Conservation (phyloP, 495 filamentous ascomycete genomes). For the Tuber umbilicatum region DNA sequence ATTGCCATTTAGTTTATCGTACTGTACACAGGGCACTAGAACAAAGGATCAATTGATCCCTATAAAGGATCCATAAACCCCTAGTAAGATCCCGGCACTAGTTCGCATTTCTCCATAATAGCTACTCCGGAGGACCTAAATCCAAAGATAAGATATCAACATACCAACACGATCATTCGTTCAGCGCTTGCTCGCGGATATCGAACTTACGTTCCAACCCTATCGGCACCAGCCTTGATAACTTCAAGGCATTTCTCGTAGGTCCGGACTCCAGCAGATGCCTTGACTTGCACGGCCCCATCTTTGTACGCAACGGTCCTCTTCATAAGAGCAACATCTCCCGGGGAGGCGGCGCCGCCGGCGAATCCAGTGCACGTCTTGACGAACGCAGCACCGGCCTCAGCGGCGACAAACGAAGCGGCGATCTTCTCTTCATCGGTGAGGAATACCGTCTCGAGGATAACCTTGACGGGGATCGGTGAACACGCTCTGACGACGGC, state of each 20-base stretch:
- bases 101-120: conserved; percentile 29
- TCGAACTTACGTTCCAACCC: conserved; percentile 53
- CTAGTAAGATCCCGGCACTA: conserved; percentile 30
- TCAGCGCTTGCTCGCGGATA: conserved; percentile 5
- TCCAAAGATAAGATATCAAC: not conserved
- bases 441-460: conserved; percentile 60
- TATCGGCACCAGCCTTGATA: conserved; percentile 58
- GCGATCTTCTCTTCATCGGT: conserved; percentile 53
- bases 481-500: conserved; percentile 51
- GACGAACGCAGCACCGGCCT: conserved; percentile 59
- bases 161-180: not conserved
- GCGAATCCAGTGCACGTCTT: conserved; percentile 67
- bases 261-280: conserved; percentile 57
- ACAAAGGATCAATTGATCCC: not conserved
- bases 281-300: conserved; percentile 55
- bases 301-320: conserved; percentile 43
- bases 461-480: conserved; percentile 54
- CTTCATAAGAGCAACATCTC: conserved; percentile 56
- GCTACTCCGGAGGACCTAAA: conserved; percentile 34
- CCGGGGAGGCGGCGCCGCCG: conserved; percentile 53
- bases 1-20: not conserved
- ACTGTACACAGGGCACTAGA: not conserved
- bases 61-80: not conserved
- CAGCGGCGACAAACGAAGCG: conserved; percentile 52
- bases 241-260: conserved; percentile 51